These are phyloP conservation scores for Hymenochaete sp. DNA, from an alignment of 1,284 basidiomycete genomes.

Conservation along the genomic window DNA sequence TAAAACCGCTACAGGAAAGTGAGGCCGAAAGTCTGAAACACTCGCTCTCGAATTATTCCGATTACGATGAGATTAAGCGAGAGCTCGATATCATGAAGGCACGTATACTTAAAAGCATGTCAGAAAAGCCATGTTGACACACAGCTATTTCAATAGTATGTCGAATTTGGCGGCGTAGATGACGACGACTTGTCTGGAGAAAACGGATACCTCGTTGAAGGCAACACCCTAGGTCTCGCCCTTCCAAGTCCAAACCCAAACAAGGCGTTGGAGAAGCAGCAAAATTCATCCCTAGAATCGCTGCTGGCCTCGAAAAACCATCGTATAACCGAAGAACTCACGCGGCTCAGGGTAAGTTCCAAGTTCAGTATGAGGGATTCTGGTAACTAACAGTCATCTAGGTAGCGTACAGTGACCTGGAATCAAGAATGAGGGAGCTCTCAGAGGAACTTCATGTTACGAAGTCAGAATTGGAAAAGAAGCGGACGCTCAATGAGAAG, in stretches of 20 bases:
- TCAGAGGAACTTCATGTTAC: conserved; percentile 53
- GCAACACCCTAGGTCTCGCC: conserved; percentile 41
- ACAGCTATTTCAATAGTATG: conserved; percentile 52
- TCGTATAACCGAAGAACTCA: conserved; percentile 88
- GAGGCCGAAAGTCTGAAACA: conserved; percentile 64
- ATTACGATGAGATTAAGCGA: conserved; percentile 94
- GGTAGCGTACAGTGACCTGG: conserved; percentile 78
- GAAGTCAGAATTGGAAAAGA: conserved; percentile 65
- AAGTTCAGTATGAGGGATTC: conserved; percentile 1
- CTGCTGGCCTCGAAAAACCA: conserved; percentile 92
- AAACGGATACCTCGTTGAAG: conserved; percentile 22
- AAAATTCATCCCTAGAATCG: conserved; percentile 79
- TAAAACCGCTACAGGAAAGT: conserved; percentile 29
- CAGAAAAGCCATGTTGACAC: conserved; percentile 8
- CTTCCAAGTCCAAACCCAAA: conserved; percentile 84
- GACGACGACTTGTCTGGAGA: conserved; percentile 51
- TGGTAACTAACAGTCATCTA: conserved; percentile 27
- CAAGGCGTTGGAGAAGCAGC: conserved; percentile 54
- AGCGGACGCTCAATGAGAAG: conserved; percentile 75
- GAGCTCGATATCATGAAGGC: conserved; percentile 98
- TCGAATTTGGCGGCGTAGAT: conserved; percentile 85
- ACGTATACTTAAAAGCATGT: conserved; percentile 17
- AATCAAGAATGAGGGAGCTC: conserved; percentile 51
- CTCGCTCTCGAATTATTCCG: conserved; percentile 63
- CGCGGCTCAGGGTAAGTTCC: conserved; percentile 69